These are phyloP conservation scores for Inga laurina DNA, from an alignment of 306 rosid species.

Conservation along the genomic window DNA sequence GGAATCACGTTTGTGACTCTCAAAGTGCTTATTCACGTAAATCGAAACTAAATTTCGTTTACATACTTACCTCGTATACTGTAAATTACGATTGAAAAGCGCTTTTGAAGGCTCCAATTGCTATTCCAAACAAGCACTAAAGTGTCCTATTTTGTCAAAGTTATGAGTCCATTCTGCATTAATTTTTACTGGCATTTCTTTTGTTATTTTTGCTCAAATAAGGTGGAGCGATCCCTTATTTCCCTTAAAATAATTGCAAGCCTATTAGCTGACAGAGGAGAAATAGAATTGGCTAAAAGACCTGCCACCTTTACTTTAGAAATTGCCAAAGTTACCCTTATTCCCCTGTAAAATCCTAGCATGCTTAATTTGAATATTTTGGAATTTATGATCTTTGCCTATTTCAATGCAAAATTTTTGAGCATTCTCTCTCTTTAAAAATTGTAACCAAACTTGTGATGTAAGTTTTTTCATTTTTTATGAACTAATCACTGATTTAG, in stretches of 20 bases:
- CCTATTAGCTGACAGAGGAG: neutral
- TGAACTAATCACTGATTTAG: neutral
- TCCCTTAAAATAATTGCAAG: neutral
- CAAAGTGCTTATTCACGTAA: too few species aligned
- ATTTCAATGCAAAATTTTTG: neutral
- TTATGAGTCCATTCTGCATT: neutral
- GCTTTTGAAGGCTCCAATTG: too few species aligned
- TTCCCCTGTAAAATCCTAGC: neutral
- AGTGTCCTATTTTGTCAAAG: neutral
- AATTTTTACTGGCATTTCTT: neutral
- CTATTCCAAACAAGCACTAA: neutral
- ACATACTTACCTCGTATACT: too few species aligned
- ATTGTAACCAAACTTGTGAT: neutral
- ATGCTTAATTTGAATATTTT: constrained; percentile 18
- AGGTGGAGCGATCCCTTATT: neutral
- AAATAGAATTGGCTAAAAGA: neutral
- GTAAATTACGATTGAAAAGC: too few species aligned
- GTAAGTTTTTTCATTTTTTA: neutral
- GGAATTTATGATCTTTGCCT: neutral
- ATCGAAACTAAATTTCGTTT: too few species aligned
- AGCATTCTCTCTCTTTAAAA: neutral
- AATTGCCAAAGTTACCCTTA: neutral
- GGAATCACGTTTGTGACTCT: too few species aligned
- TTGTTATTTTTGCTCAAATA: constrained; percentile 1
- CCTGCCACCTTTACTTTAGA: neutral